A percentile compares a stretch with the other conserved stretches of the same genome.
These are phyloP conservation scores for Suillus spraguei DNA, from an alignment of 768 basidiomycete species.

Conservation along the genomic window DNA sequence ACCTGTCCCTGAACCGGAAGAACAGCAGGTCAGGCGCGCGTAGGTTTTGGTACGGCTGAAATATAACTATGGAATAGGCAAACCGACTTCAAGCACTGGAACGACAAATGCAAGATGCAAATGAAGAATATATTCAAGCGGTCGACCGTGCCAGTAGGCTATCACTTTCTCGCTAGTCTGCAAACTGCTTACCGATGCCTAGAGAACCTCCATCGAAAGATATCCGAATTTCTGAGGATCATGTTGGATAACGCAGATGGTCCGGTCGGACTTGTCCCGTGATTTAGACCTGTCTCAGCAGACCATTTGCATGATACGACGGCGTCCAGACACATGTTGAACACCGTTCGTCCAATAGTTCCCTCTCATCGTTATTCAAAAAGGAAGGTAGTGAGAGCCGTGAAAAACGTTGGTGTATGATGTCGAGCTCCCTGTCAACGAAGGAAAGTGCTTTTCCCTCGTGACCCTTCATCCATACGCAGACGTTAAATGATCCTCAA, in stretches of 20 bases:
- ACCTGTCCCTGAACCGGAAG: slow-evolving; percentile 78
- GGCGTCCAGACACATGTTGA: not conserved
- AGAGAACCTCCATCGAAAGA: slow-evolving; percentile 65
- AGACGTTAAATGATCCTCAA: not conserved
- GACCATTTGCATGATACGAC: not conserved
- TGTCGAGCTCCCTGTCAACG: not conserved
- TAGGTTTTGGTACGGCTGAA: not conserved
- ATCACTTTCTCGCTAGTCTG: not conserved
- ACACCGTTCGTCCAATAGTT: not conserved
- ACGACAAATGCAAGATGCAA: slow-evolving; percentile 68
- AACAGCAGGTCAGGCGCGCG: slow-evolving; percentile 57
- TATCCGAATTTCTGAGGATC: slow-evolving; percentile 56
- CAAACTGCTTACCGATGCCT: not conserved
- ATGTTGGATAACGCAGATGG: slow-evolving; percentile 59
- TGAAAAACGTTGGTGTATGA: not conserved
- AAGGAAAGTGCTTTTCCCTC: not conserved
- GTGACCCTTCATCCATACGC: too few species aligned
- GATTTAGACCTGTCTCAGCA: not conserved
- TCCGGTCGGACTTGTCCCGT: not conserved
- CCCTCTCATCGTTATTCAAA: not conserved
- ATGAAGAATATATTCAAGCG: slow-evolving; percentile 74
- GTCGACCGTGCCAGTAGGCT: slow-evolving; percentile 77
- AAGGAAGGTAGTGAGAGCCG: not conserved
- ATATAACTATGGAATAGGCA: slow-evolving; percentile 46
- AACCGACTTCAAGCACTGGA: slow-evolving; percentile 68